Percentiles rank a stretch among this genome's conserved stretches.
Conservation (phyloP, 192 early-diverging fungal species). For the Backusella circina region DNA sequence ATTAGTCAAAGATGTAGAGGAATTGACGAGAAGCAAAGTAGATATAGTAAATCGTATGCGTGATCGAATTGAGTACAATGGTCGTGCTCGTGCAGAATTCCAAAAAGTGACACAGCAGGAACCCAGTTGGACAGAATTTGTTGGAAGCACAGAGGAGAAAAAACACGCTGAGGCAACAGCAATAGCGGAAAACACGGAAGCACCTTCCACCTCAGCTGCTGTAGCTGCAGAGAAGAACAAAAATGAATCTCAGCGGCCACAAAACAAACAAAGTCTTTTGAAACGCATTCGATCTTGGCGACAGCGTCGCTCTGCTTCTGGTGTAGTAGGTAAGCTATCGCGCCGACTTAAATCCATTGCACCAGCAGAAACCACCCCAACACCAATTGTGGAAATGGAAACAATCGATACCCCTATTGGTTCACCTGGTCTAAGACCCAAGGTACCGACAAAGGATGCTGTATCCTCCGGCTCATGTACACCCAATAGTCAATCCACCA, state of each 20-base stretch:
- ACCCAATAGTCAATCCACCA: conserved; percentile 3
- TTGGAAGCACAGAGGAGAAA: conserved; percentile 1
- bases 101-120: conserved; percentile 26
- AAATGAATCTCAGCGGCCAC: neutral
- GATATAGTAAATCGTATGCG: conserved; percentile 36
- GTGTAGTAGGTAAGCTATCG: neutral
- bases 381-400: conserved; percentile 37
- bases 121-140: conserved; percentile 36
- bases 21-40: conserved; percentile 25
- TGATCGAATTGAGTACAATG: conserved; percentile 35
- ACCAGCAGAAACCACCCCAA: neutral
- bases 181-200: neutral
- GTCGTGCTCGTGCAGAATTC: conserved; percentile 27
- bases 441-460: neutral
- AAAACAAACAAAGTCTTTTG: neutral
- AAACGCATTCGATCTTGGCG: conserved; percentile 20
- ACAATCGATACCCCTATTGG: conserved; percentile 36
- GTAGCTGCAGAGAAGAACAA: neutral
- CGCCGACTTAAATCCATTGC: neutral
- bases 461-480: neutral
- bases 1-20: conserved; percentile 31
- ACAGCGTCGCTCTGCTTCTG: neutral
- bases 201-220: neutral
- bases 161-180: neutral
- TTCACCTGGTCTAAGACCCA: conserved; percentile 32